Percentiles rank a stretch among this genome's conserved stretches.
Evolutionary conservation across 2,329 filamentous ascomycete species (phyloP).

Genomic region (Hymenoscyphus salicellus): DNA sequence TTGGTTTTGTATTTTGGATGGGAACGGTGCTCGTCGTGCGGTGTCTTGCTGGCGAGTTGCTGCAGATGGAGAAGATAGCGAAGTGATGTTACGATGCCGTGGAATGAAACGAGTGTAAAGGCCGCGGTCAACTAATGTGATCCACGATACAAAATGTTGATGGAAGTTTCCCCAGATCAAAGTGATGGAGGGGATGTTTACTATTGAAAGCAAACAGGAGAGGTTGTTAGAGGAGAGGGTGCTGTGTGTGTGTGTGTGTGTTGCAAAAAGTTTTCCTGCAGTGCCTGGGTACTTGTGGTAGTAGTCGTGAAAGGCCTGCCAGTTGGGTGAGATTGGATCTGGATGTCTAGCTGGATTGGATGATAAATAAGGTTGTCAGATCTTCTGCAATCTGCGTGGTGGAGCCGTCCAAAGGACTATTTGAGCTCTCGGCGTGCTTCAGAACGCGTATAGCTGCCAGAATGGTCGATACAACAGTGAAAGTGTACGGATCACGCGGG

Average conservation of each 20-base stretch:
- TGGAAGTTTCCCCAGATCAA: conserved; percentile 26
- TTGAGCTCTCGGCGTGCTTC: conserved; percentile 30
- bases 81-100: conserved; percentile 25
- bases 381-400: conserved; percentile 25
- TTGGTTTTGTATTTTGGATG: conserved; percentile 13
- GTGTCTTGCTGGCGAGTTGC: conserved; percentile 3
- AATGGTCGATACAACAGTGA: conserved; percentile 25
- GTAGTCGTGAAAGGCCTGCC: conserved; percentile 10
- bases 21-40: conserved; percentile 7
- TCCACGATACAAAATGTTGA: conserved; percentile 33
- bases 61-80: conserved; percentile 9
- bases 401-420: conserved; percentile 26
- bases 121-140: conserved; percentile 28
- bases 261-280: conserved; percentile 24
- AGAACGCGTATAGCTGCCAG: conserved; percentile 31
- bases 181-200: conserved; percentile 17
- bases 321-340: conserved; percentile 2
- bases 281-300: conserved; percentile 23
- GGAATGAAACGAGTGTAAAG: conserved; percentile 34
- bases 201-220: background rate
- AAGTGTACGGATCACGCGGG: conserved; percentile 27
- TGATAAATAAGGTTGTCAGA: conserved; percentile 31
- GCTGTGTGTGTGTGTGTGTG: conserved; percentile 6
- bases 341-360: conserved; percentile 13
- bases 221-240: background rate